A percentile compares a stretch with the other conserved stretches of the same genome.
phyloP scores from a whole-genome alignment of 305 asterid species.

The Fraxinus paxiana region DNA sequence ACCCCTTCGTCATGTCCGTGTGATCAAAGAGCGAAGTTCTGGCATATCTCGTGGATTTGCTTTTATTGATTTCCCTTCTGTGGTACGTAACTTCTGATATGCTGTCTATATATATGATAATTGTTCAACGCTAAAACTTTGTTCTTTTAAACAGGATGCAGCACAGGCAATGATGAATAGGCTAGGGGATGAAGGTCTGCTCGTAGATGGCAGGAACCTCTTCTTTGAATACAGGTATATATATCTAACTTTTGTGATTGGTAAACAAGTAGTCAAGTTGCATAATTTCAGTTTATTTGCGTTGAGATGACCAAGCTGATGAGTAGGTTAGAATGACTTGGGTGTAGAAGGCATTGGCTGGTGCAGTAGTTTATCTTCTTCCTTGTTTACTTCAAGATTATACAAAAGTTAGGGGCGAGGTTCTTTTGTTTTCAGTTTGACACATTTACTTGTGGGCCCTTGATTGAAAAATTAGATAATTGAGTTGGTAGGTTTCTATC shows the following conservation, averaged over 20 bases:
- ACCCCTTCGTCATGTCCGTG: constrained; percentile 94
- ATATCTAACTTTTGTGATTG: constrained; percentile 10
- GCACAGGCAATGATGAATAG: constrained; percentile 94
- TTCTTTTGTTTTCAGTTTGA: background rate
- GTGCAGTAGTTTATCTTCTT: background rate
- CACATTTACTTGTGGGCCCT: background rate
- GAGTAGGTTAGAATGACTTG: background rate
- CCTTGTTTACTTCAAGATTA: background rate
- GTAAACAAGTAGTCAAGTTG: background rate
- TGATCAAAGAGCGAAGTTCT: constrained; percentile 86
- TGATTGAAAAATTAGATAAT: background rate
- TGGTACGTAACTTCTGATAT: constrained; percentile 49
- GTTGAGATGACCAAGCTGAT: background rate
- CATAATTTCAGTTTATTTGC: constrained; percentile 6
- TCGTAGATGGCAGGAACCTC: constrained; percentile 85
- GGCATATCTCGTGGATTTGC: constrained; percentile 97
- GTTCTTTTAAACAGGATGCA: constrained; percentile 54
- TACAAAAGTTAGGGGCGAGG: background rate
- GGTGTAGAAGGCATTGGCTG: constrained; percentile 7
- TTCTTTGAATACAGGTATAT: constrained; percentile 88
- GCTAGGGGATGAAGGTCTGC: constrained; percentile 80
- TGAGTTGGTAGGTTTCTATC: background rate
- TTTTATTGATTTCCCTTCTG: constrained; percentile 89
- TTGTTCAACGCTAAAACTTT: constrained; percentile 11
- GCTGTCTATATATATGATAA: constrained; percentile 9